Base-by-base conservation (phyloP, 805 yeast species). In the Candida qinlingensis region DNA sequence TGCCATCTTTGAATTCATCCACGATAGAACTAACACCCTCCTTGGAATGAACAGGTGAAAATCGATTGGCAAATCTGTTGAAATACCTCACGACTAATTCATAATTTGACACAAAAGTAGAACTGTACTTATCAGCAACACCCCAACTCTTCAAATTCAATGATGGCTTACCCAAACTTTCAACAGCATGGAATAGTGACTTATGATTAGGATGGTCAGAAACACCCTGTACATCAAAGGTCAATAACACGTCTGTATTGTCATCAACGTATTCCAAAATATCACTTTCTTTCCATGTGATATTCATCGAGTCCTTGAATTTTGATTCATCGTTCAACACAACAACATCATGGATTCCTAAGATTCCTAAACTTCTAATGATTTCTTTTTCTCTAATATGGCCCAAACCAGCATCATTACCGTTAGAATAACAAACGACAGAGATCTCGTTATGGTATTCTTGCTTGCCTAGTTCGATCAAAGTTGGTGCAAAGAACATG, bases 401-500 rank as follows among this genome's bases (percentile, higher is more conserved):
- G 0, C 98, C 98, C 39, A 88, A 64, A 0, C 88, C 88, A 42
- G 78, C 85, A 48, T 79, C 85, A 58, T 85, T 81, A 3, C 99
- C 99, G 43, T 72, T 74, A 3, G 96, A 84, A 47, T 88, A 75
- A 54, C 96, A 87, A 7, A 89, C 59, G 10, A 91, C 59, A 37
- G 77, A 73, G 12, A 90, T 67, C 7, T 60, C 54, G 58, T 84
- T 85, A 46, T 71, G 62, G 55, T 77, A 70, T 43, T 72, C 65
- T 1, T 74, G 66, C 51, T 76, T 75, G 8, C 73, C 54, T n/a
- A 74, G 53, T 53, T 79, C 83, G 7, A 77, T 64, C 33, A 90
- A 54, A 0, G 91, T 72, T 0, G 99, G 99, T 1, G 89, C 80
- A 60, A 94, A 94, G 66, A 94, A 94, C 99, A 94, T 94, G 45